These are phyloP conservation scores for Magnolia sinica DNA, from an alignment of 164 flowering plant genomes.

Conservation along the genomic window DNA sequence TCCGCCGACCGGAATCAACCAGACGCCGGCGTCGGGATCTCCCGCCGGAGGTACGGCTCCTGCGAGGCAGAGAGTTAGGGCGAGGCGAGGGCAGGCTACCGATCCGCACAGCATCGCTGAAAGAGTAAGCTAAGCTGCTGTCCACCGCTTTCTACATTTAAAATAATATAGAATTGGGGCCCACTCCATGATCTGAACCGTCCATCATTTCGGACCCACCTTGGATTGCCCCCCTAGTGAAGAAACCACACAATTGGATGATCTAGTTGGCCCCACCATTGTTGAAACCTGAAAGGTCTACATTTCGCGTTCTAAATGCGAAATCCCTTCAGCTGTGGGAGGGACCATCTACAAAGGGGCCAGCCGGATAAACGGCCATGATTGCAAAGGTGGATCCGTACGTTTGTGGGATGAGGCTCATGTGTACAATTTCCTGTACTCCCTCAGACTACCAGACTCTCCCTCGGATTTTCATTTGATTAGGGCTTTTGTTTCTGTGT, in stretches of 20 bases:
- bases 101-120: slow-evolving; percentile 99
- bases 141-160: neutral
- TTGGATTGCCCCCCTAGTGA: no score
- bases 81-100: slow-evolving; percentile 96
- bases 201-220: neutral
- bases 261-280: neutral
- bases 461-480: neutral
- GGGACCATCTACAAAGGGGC: neutral
- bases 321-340: neutral
- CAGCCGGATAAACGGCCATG: neutral
- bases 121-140: slow-evolving; percentile 45
- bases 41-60: slow-evolving; percentile 40
- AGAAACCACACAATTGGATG: neutral
- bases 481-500: slow-evolving; percentile 7
- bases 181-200: neutral
- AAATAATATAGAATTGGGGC: no score
- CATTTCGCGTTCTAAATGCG: neutral
- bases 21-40: slow-evolving; percentile 34
- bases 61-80: slow-evolving; percentile 73
- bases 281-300: neutral
- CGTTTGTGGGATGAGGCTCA: neutral
- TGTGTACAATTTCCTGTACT: neutral
- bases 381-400: neutral
- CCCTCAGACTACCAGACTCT: neutral
- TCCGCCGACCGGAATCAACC: slow-evolving; percentile 37